These are phyloP conservation scores for Talaromyces stipitatus DNA, from an alignment of 495 filamentous ascomycete genomes.

Conservation along the genomic window DNA sequence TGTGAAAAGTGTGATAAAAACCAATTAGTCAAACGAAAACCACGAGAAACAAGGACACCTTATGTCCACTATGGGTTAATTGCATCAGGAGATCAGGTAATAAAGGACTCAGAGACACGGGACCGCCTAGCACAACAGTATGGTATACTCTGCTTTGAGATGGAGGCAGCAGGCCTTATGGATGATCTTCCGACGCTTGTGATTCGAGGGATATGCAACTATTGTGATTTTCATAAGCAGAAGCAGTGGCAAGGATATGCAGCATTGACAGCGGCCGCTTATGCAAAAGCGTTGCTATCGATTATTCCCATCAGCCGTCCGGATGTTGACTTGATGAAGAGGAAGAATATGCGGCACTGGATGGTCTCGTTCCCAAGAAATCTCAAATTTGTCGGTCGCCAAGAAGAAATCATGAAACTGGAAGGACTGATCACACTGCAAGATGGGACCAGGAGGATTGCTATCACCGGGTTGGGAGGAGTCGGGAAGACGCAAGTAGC, in stretches of 20 bases:
- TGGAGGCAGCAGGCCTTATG: too few relatives aligned
- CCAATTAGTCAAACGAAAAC: too few relatives aligned
- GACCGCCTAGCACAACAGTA: too few relatives aligned
- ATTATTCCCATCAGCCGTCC: neutral
- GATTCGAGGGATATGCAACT: too few relatives aligned
- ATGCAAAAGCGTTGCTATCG: slow-evolving; percentile 11
- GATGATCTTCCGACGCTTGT: too few relatives aligned
- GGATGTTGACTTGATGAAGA: neutral
- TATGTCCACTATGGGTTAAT: too few relatives aligned
- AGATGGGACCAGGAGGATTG: slow-evolving; percentile 11
- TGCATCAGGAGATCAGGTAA: too few relatives aligned
- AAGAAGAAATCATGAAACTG: neutral
- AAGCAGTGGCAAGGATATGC: slow-evolving; percentile 19
- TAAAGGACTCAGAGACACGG: too few relatives aligned
- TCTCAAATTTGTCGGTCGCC: neutral
- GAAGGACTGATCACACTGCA: slow-evolving; percentile 9
- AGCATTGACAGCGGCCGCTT: slow-evolving; percentile 15
- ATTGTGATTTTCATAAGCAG: slow-evolving; percentile 20
- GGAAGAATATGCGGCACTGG: neutral
- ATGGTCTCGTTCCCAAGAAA: slow-evolving; percentile 4
- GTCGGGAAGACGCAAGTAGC: too few relatives aligned
- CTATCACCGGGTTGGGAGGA: slow-evolving; percentile 35
- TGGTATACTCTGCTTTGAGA: too few relatives aligned
- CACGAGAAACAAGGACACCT: too few relatives aligned
- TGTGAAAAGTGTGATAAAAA: too few relatives aligned